Base-by-base conservation (phyloP, 805 yeast genomes). In the Clavispora santaluciae region DNA sequence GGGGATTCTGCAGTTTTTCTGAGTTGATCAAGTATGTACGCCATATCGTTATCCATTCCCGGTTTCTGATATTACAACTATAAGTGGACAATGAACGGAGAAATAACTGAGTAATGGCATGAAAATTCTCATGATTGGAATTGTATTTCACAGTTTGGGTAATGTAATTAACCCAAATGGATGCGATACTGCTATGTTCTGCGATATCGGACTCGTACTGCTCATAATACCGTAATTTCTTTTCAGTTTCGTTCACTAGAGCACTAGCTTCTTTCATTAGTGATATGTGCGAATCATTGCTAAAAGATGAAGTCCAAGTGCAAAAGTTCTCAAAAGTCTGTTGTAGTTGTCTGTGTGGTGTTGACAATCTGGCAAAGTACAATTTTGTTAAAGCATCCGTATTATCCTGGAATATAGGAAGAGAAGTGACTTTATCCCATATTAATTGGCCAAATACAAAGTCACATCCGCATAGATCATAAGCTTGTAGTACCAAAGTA, bases 341-440 rank as follows among this genome's bases (percentile, higher is more conserved):
- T 3, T 70, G 73, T 6, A 75, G 40, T 3, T 56, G 48, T 1
- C 50, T 41, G 52, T 75, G 79, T 0, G 80, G 80, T 8, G 51
- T 46, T 1, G 48, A 29, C 5, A 78, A 50, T 29, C 75, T 54
- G 21, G 57, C 48, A 4, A 61, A 38, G 51, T 63, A 58, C 5
- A 62, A 35, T 6, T 42, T 44, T 30, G 57, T 51, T 5, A 60
- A 26, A 13, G 35, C 35, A 12, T 55, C 54, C 26, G 59, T 45
- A n/a, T 48, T 40, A 1, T 38, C 39, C 10, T 37, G 43, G 21
- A 36, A 38, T 1, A 9, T 22, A 10, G 45, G 24, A 21, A 26
- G n/a, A 5, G 40, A 33, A 5, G 53, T 22, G 5, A 56, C 41
- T 4, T 41, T 25, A 5, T 45, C 34, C 59, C 68, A 63, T 3